phyloP scores from a whole-genome alignment of 169 alveolate genomes.

The Cryptosporidium bovis region DNA sequence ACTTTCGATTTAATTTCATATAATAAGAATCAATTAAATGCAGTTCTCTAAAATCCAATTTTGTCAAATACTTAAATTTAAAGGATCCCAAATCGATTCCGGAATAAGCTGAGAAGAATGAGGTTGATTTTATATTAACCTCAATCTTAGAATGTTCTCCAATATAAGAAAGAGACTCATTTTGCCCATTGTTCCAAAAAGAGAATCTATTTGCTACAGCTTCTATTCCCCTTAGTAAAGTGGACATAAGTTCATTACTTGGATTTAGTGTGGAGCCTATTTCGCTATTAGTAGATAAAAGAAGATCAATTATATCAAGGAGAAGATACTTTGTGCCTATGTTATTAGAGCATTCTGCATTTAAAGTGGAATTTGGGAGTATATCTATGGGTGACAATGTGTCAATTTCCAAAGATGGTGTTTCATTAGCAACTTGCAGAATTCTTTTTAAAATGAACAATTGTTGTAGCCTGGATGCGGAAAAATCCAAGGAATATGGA shows the following conservation, averaged over 20 bases:
- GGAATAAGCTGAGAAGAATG: constrained; percentile 48
- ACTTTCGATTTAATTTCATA: constrained; percentile 2
- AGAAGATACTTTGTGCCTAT: constrained; percentile 50
- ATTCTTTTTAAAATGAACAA: constrained; percentile 35
- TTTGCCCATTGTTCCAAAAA: constrained; percentile 54
- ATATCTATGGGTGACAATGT: constrained; percentile 42
- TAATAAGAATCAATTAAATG: constrained; percentile 40
- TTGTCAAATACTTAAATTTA: constrained; percentile 51
- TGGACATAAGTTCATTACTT: constrained; percentile 25
- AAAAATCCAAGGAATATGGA: constrained; percentile 56
- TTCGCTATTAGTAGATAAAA: constrained; percentile 12
- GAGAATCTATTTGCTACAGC: constrained; percentile 66
- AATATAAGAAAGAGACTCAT: constrained; percentile 11
- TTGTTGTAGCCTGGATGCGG: constrained; percentile 57
- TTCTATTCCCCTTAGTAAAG: constrained; percentile 58
- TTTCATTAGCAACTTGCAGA: constrained; percentile 8
- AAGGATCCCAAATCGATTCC: constrained; percentile 22
- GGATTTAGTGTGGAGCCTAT: constrained; percentile 59
- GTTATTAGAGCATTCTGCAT: constrained; percentile 68
- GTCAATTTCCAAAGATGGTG: constrained; percentile 36
- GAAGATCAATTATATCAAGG: constrained; percentile 43
- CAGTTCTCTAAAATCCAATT: constrained; percentile 51
- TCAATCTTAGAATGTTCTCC: constrained; percentile 37
- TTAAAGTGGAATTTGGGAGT: constrained; percentile 41
- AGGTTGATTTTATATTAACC: constrained; percentile 19